These are phyloP conservation scores for Mycosphaerella arachidis DNA, from an alignment of 2,329 filamentous ascomycete species.

Conservation along the genomic window DNA sequence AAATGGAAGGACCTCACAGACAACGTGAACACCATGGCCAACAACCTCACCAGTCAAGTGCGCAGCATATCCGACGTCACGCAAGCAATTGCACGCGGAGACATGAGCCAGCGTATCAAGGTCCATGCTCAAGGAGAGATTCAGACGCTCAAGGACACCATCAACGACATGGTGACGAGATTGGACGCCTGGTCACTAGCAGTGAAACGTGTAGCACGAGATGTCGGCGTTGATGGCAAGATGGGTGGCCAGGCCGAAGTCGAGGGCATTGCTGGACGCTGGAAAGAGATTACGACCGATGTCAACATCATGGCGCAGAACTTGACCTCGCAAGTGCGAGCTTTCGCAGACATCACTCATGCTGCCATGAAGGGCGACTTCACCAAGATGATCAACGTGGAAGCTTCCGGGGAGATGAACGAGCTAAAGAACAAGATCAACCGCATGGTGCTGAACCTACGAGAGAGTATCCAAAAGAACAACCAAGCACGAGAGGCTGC, in stretches of 20 bases:
- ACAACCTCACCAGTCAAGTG: constrained; percentile 64
- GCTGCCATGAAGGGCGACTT: constrained; percentile 95
- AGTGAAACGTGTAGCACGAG: constrained; percentile 89
- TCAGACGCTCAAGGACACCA: constrained; percentile 86
- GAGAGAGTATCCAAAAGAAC: constrained; percentile 95
- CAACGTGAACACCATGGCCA: constrained; percentile 65
- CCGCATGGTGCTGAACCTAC: constrained; percentile 93
- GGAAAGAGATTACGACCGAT: constrained; percentile 97
- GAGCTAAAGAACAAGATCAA: constrained; percentile 99
- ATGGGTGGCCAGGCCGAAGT: constrained; percentile 98
- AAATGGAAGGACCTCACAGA: constrained; percentile 65
- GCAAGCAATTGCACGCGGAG: constrained; percentile 89
- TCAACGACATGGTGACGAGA: constrained; percentile 97
- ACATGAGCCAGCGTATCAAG: constrained; percentile 93
- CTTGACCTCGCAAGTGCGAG: constrained; percentile 90
- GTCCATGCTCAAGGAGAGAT: constrained; percentile 95
- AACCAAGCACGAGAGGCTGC: constrained; percentile 93
- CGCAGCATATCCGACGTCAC: constrained; percentile 91
- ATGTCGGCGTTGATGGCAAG: constrained; percentile 95
- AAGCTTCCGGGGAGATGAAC: constrained; percentile 98
- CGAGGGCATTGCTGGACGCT: constrained; percentile 84
- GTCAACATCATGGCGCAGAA: constrained; percentile 86
- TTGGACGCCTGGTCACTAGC: constrained; percentile 95
- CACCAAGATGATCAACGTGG: constrained; percentile 91
- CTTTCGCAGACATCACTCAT: constrained; percentile 98